Conservation (phyloP, 768 basidiomycete species). For the Pulveroboletus sp. region DNA sequence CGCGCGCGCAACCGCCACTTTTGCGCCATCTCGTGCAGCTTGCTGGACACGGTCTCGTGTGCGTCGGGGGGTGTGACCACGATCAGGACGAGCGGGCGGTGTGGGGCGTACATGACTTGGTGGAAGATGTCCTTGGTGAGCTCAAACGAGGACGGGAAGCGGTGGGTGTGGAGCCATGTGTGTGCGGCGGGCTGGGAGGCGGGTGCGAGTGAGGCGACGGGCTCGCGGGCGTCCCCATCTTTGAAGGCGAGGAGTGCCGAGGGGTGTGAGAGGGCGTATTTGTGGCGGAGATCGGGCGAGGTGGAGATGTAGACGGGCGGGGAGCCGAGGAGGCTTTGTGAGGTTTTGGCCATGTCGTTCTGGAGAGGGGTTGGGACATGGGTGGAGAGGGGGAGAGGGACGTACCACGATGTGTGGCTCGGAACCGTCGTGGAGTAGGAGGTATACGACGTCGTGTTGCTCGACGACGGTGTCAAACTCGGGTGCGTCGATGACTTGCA, state of each 20-base stretch:
- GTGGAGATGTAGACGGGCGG: slow-evolving; percentile 47
- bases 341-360: slow-evolving; percentile 56
- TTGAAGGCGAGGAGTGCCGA: slow-evolving; percentile 71
- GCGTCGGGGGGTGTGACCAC: slow-evolving; percentile 44
- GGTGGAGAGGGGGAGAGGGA: background rate
- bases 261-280: slow-evolving; percentile 37
- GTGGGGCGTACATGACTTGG: slow-evolving; percentile 78
- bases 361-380: slow-evolving; percentile 16
- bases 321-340: slow-evolving; percentile 47
- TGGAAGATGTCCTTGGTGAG: slow-evolving; percentile 80
- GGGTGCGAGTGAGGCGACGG: slow-evolving; percentile 43
- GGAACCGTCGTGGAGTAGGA: slow-evolving; percentile 47
- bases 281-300: slow-evolving; percentile 30
- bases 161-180: slow-evolving; percentile 68
- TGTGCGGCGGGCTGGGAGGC: background rate
- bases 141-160: slow-evolving; percentile 71
- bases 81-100: slow-evolving; percentile 76
- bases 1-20: slow-evolving; percentile 50
- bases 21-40: slow-evolving; percentile 50
- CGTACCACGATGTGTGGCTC: slow-evolving; percentile 35
- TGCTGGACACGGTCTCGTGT: slow-evolving; percentile 42
- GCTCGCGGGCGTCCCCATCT: slow-evolving; percentile 47
- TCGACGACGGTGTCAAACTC: slow-evolving; percentile 9
- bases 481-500: slow-evolving; percentile 15
- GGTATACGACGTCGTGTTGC: slow-evolving; percentile 30